Evolutionary conservation across 805 yeast species (phyloP).

Genomic region (Ogataea corticis): DNA sequence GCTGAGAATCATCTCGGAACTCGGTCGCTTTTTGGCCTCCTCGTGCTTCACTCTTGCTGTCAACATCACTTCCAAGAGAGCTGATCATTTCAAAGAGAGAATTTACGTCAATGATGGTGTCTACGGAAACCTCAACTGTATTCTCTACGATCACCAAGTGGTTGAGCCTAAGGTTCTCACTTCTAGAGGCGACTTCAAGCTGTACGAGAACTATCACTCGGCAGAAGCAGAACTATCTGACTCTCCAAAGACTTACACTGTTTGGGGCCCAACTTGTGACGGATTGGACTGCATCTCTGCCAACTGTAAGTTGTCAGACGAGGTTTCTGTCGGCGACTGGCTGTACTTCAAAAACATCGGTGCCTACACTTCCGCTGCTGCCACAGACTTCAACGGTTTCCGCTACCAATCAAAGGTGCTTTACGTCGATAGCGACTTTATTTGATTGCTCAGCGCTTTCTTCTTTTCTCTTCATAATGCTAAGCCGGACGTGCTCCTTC

Average conservation of each 20-base stretch:
- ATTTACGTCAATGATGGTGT: conserved; percentile 92
- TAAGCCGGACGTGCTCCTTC: background rate
- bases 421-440: conserved; percentile 49
- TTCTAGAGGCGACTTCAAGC: conserved; percentile 43
- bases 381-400: conserved; percentile 93
- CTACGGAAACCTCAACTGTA: conserved; percentile 93
- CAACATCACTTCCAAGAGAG: conserved; percentile 82
- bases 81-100: conserved; percentile 53
- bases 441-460: background rate
- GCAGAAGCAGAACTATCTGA: conserved; percentile 12
- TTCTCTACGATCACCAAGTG: conserved; percentile 85
- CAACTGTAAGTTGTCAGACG: conserved; percentile 51
- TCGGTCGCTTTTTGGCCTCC: conserved; percentile 89
- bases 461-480: conserved; percentile 4
- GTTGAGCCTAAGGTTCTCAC: conserved; percentile 70
- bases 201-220: conserved; percentile 19
- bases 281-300: conserved; percentile 83
- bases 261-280: conserved; percentile 99
- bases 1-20: conserved; percentile 76
- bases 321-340: conserved; percentile 89
- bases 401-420: conserved; percentile 56
- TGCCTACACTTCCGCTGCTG: conserved; percentile 90
- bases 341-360: conserved; percentile 79
- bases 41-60: conserved; percentile 82
- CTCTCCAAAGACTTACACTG: conserved; percentile 45